Conservation (phyloP, 352 stramenopile species). For the Phytophthora brassicae region DNA sequence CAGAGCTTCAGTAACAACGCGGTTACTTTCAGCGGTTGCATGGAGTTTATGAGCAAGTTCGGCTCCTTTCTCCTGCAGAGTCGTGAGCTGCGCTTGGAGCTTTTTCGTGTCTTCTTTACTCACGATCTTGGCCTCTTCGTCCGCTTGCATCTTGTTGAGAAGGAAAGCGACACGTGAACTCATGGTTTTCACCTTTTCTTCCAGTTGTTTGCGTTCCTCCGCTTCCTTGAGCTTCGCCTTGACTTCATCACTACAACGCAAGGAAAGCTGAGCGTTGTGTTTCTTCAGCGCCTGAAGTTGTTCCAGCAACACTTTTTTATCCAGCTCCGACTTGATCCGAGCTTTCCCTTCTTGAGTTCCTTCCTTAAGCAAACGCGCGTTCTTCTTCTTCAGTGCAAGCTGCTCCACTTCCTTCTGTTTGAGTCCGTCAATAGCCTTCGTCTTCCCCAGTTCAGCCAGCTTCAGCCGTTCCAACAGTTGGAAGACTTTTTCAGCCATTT, state of each 20-base stretch:
- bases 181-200: conserved; percentile 94
- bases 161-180: conserved; percentile 93
- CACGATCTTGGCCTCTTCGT: conserved; percentile 94
- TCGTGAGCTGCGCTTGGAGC: conserved; percentile 90
- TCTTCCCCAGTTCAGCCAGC: conserved; percentile 95
- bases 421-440: conserved; percentile 93
- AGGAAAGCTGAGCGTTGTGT: conserved; percentile 92
- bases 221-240: conserved; percentile 92
- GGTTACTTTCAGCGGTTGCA: conserved; percentile 90
- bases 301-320: conserved; percentile 94
- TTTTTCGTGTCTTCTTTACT: conserved; percentile 95
- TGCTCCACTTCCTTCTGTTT: conserved; percentile 95
- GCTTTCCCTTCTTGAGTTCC: conserved; percentile 91
- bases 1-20: conserved; percentile 91
- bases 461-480: conserved; percentile 96
- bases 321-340: conserved; percentile 92
- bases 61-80: conserved; percentile 85
- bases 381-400: conserved; percentile 94
- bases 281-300: conserved; percentile 95
- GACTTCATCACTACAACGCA: conserved; percentile 92
- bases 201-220: conserved; percentile 90
- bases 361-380: conserved; percentile 92
- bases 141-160: conserved; percentile 96
- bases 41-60: conserved; percentile 90
- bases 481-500: conserved; percentile 98